phyloP scores from a whole-genome alignment of 805 yeast genomes.

The Lipomyces yamadae region DNA sequence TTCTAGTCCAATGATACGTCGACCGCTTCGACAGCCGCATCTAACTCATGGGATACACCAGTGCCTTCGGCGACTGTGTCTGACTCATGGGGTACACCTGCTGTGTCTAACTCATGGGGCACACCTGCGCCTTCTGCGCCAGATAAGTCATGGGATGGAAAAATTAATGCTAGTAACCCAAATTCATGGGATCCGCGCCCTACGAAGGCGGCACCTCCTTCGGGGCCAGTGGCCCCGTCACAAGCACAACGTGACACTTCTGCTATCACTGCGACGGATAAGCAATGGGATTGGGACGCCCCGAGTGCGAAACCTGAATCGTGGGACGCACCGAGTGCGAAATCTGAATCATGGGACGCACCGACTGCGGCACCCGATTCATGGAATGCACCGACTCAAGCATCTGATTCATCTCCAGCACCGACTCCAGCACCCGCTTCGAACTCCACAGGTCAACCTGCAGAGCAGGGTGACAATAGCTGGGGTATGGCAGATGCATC shows the following conservation, averaged over 20 bases:
- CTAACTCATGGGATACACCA: slow-evolving; percentile 3
- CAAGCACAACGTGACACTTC: not conserved
- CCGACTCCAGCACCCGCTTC: not conserved
- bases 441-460: not conserved
- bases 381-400: not conserved
- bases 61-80: not conserved
- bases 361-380: not conserved
- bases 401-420: not conserved
- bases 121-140: not conserved
- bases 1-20: not conserved
- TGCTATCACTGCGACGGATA: not conserved
- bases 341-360: no score
- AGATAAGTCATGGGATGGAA: not conserved
- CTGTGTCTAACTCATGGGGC: not conserved
- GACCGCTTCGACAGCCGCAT: not conserved
- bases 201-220: not conserved
- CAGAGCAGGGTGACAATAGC: not conserved
- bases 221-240: not conserved
- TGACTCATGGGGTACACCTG: not conserved
- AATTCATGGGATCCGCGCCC: not conserved
- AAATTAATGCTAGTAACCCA: not conserved
- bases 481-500: not conserved
- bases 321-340: no score
- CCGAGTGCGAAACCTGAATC: no score
- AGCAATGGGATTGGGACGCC: not conserved